Percentiles rank a stretch among this genome's conserved stretches.
phyloP scores from a whole-genome alignment of 192 early-diverging fungal species.

The Martensiomyces pterosporus region DNA sequence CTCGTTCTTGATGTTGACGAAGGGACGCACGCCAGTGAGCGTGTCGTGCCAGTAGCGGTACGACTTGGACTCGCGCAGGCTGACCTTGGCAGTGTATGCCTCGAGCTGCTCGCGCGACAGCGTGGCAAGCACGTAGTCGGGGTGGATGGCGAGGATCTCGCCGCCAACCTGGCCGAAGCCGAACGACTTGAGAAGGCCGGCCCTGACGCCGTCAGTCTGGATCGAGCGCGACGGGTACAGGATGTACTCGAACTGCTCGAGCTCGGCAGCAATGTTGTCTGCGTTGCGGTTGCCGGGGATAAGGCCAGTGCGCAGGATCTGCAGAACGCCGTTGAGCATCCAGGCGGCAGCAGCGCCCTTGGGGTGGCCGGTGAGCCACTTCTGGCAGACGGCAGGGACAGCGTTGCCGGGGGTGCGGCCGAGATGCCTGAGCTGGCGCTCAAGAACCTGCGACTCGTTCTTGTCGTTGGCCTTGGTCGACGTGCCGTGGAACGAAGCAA shows the following conservation, averaged over 20 bases:
- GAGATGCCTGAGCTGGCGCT: conserved; percentile 79
- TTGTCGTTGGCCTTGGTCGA: conserved; percentile 91
- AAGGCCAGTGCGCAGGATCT: conserved; percentile 72
- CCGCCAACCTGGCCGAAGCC: conserved; percentile 67
- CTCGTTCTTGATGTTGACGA: conserved; percentile 5
- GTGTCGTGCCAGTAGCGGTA: conserved; percentile 14
- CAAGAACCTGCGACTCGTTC: conserved; percentile 84
- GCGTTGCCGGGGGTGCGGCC: conserved; percentile 80
- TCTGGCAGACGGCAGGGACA: conserved; percentile 75
- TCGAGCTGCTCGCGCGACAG: background rate
- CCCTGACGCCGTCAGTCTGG: conserved; percentile 61
- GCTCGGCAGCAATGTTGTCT: conserved; percentile 41
- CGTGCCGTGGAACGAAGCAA: conserved; percentile 93
- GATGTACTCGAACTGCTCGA: conserved; percentile 73
- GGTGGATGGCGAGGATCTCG: conserved; percentile 58
- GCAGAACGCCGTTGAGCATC: conserved; percentile 87
- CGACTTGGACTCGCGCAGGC: background rate
- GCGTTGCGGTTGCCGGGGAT: conserved; percentile 85
- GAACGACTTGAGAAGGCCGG: conserved; percentile 59
- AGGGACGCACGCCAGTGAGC: conserved; percentile 3
- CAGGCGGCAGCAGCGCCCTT: conserved; percentile 89
- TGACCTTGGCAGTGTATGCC: background rate
- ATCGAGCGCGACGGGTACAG: conserved; percentile 71
- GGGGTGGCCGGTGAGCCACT: conserved; percentile 83
- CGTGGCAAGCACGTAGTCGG: conserved; percentile 57